phyloP scores from a whole-genome alignment of 108 stramenopile species.

The Fragilaria radians region DNA sequence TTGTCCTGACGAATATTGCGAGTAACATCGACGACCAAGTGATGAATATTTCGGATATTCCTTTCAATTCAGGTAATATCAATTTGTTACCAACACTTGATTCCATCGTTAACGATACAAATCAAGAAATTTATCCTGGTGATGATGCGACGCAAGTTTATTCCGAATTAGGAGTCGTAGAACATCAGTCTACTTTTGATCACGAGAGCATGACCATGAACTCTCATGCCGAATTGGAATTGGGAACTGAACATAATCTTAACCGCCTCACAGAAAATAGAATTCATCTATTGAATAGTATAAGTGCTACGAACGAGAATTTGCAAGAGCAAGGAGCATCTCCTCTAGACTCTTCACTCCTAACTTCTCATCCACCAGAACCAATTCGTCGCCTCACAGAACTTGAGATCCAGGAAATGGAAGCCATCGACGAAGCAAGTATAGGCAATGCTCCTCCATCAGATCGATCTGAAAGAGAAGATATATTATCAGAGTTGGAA shows the following conservation, averaged over 20 bases:
- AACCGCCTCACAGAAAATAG: neutral
- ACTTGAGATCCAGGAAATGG: slow-evolving; percentile 64
- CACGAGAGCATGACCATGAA: neutral
- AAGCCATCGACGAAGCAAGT: slow-evolving; percentile 62
- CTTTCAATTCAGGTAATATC: neutral
- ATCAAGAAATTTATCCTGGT: neutral
- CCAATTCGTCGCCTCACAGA: slow-evolving; percentile 54
- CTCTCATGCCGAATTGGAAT: neutral
- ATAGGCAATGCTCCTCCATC: slow-evolving; percentile 67
- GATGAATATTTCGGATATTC: neutral
- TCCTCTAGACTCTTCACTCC: neutral
- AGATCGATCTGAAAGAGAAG: slow-evolving; percentile 39
- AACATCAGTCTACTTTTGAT: neutral
- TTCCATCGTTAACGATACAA: neutral
- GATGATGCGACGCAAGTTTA: neutral
- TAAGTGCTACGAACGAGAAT: neutral
- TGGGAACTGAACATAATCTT: neutral
- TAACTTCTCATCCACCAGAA: neutral
- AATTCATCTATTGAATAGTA: neutral
- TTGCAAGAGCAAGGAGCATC: neutral
- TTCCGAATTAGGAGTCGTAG: neutral
- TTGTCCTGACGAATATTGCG: slow-evolving; percentile 2
- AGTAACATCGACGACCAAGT: neutral
- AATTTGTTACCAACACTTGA: neutral
- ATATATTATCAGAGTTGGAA: slow-evolving; percentile 36